Conservation (phyloP, 148 eudicot species). For the Rhododendron mucronatum region DNA sequence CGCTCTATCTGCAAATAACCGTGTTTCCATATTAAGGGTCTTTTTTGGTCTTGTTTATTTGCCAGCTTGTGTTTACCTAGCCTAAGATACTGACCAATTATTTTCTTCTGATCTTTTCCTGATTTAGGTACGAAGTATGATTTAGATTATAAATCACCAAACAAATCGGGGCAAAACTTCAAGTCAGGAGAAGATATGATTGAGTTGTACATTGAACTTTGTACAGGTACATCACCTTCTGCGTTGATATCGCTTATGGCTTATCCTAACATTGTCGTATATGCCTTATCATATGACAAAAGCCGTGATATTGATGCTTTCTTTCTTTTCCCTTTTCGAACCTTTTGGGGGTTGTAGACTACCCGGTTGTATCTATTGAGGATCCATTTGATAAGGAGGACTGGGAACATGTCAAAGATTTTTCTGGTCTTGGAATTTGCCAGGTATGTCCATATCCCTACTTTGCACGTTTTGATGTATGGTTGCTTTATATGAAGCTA, state of each 20-base stretch:
- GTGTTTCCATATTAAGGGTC: neutral
- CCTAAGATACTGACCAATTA: conserved; percentile 7
- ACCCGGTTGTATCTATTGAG: conserved; percentile 87
- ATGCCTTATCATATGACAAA: neutral
- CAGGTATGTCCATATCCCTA: conserved; percentile 48
- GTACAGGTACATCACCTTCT: conserved; percentile 49
- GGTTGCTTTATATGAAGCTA: neutral
- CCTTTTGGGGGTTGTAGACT: conserved; percentile 38
- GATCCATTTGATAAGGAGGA: conserved; percentile 99
- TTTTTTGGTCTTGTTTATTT: neutral
- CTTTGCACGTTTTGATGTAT: neutral
- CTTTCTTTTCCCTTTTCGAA: neutral
- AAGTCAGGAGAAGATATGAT: conserved; percentile 93
- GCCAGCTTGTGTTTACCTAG: neutral
- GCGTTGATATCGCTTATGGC: neutral
- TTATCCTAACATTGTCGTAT: neutral
- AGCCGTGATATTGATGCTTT: conserved; percentile 12
- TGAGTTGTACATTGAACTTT: conserved; percentile 77
- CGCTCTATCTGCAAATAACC: neutral
- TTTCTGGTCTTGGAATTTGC: conserved; percentile 69
- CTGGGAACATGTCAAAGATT: conserved; percentile 76
- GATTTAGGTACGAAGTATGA: conserved; percentile 85
- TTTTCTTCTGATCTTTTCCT: conserved; percentile 8
- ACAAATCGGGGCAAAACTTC: conserved; percentile 80
- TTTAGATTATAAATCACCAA: conserved; percentile 71